These are phyloP conservation scores for Tylopilus microsporus DNA, from an alignment of 1,284 basidiomycete species.

Conservation along the genomic window DNA sequence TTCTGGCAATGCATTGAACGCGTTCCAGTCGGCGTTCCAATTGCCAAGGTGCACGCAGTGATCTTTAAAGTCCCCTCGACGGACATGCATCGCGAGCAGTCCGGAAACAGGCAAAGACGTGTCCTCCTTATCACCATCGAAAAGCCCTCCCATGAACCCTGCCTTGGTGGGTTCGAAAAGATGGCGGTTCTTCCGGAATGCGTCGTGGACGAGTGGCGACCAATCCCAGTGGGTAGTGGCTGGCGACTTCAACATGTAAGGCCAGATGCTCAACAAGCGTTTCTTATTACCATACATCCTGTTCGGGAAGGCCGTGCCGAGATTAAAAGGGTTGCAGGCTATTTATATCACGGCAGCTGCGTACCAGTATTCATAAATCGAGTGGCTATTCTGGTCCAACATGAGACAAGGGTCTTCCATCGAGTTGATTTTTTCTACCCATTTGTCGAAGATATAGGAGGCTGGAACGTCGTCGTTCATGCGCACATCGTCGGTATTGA, in stretches of 20 bases:
- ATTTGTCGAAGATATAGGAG: conserved; percentile 30
- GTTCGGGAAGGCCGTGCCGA: background rate
- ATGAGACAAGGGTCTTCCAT: conserved; percentile 36
- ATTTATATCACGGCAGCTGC: background rate
- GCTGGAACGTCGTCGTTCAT: conserved; percentile 21
- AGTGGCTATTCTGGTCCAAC: conserved; percentile 22
- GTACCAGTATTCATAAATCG: conserved; percentile 34
- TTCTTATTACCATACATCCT: conserved; percentile 36
- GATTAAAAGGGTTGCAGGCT: conserved; percentile 1
- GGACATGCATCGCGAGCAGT: too few species aligned
- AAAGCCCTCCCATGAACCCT: too few species aligned
- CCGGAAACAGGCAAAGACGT: too few species aligned
- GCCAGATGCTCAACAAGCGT: conserved; percentile 36
- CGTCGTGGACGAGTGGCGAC: conserved; percentile 37
- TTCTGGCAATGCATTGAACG: too few species aligned
- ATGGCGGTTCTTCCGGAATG: conserved; percentile 31
- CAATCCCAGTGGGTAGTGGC: conserved; percentile 36
- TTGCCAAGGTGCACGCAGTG: too few species aligned
- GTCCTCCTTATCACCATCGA: too few species aligned
- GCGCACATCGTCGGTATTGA: conserved; percentile 29
- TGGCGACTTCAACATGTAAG: conserved; percentile 35
- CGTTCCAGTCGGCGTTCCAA: too few species aligned
- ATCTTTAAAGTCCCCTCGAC: too few species aligned
- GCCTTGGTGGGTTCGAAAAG: too few species aligned
- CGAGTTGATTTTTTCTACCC: conserved; percentile 31